Conservation (phyloP, 768 basidiomycete genomes). For the Boletus reticuloceps region DNA sequence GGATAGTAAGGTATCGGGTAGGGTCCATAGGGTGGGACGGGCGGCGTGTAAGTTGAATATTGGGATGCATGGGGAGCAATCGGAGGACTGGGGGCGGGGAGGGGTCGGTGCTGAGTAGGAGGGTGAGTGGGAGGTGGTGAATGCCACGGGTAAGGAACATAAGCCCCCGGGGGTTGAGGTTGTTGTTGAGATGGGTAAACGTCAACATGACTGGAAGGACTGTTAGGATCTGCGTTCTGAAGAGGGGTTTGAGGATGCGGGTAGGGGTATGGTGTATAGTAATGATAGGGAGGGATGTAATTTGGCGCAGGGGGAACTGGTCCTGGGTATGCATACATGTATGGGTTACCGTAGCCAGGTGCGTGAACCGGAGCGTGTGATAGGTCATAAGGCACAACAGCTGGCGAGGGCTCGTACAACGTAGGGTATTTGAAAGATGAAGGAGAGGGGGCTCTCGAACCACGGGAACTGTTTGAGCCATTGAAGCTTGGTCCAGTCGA, state of each 20-base stretch:
- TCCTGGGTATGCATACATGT: constrained; percentile 43
- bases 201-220: constrained; percentile 28
- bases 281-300: constrained; percentile 40
- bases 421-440: constrained; percentile 69
- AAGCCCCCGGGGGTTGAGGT: constrained; percentile 31
- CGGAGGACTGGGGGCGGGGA: constrained; percentile 30
- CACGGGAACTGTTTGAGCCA: constrained; percentile 62
- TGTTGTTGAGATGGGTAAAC: constrained; percentile 32
- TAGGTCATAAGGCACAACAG: constrained; percentile 28
- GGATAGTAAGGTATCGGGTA: constrained; percentile 35
- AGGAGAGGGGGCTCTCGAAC: constrained; percentile 73
- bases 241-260: constrained; percentile 44
- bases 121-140: constrained; percentile 38
- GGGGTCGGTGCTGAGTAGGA: constrained; percentile 40
- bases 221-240: constrained; percentile 37
- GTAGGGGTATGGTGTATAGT: constrained; percentile 51
- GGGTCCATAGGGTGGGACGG: constrained; percentile 33
- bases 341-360: constrained; percentile 31
- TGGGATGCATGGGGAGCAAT: constrained; percentile 31
- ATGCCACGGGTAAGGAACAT: constrained; percentile 32
- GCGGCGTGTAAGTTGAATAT: constrained; percentile 31
- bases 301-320: constrained; percentile 34
- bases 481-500: constrained; percentile 49
- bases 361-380: constrained; percentile 31
- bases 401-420: constrained; percentile 59